Conservation (phyloP, 23 red algal genomes). For the Cyanidiococcus yangmingshanensis region DNA sequence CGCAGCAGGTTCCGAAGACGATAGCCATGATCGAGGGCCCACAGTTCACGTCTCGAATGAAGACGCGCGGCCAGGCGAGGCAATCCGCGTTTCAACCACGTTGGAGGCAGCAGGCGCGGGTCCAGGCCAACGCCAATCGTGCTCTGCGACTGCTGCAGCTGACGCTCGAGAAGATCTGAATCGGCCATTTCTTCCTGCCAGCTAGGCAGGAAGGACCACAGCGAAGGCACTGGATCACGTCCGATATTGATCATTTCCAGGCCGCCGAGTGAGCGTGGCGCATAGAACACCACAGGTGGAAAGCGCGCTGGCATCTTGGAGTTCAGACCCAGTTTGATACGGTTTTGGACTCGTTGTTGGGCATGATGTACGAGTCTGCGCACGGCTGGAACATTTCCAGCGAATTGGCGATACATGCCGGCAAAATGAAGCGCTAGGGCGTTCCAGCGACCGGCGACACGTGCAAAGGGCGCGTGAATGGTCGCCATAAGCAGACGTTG, state of each 20-base stretch:
- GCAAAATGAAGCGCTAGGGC: conserved; percentile 61
- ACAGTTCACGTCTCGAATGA: not conserved
- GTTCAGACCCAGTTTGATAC: conserved; percentile 98
- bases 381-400: conserved; percentile 63
- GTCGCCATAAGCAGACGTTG: conserved; percentile 89
- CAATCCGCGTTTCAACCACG: conserved; percentile 40
- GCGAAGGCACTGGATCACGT: conserved; percentile 60
- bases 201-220: conserved; percentile 81
- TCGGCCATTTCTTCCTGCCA: conserved; percentile 89
- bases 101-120: not conserved
- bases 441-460: conserved; percentile 88
- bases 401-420: conserved; percentile 84
- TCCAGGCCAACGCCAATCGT: conserved; percentile 42
- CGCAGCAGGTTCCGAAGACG: conserved; percentile 71
- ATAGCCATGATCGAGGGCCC: conserved; percentile 75
- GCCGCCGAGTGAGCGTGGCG: conserved; percentile 81
- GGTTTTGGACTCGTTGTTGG: conserved; percentile 87
- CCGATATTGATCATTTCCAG: conserved; percentile 96
- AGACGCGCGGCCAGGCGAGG: conserved; percentile 56
- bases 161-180: conserved; percentile 78
- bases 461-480: conserved; percentile 77
- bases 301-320: conserved; percentile 98
- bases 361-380: conserved; percentile 56
- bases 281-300: conserved; percentile 87
- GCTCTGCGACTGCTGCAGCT: conserved; percentile 55